Evolutionary conservation across 805 yeast species (phyloP), one percentile per base, ranked within the genome.

Genomic region (Sungouiozyma ichnusensis): DNA sequence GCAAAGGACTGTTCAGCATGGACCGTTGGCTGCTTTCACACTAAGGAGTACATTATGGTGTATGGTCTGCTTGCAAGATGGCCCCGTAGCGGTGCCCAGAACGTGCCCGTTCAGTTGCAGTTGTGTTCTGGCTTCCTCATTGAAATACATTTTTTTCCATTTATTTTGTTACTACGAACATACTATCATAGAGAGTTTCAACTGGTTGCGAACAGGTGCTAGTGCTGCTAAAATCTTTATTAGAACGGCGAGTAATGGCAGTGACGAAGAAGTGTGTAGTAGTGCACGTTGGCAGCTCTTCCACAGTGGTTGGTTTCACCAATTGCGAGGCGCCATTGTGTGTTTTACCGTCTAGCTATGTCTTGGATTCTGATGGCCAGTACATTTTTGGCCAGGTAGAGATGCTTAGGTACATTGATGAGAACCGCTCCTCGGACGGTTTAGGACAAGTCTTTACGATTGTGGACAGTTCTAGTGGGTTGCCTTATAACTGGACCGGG

Each of bases 401-500:
- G 19, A 55, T 61, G 60, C 33, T 57, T 16, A 55, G 53, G 20
- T 44, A 42, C n/a, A 45, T 48, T 1, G 38, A 37, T 11, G 40
- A 39, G 14, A 36, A 46, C 11, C 41, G 37, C 9, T 41, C 43
- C 2, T 15, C 18, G 14, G 47, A 37, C 13, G 20, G 37, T 11
- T 17, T 41, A n/a, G 51, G 41, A 18, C 62, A 63, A 19, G 44
- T 64, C 5, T 78, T 67, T 66, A 80, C 85, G 0, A 61, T 80
- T 31, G 63, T 78, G 53, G 79, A 75, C 40, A 24, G 29, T 24
- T 41, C 41, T 4, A 37, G 53, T 35, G 87, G 88, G 3, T 53
- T 74, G 5, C 70, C 81, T 4, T 81, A 81, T 58, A 79, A 86
- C 62, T 81, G 84, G 77, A 86, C 81, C 16, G 77, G 77, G 16